phyloP scores from a whole-genome alignment of 345 rosid genomes.

The Sisymbrium irio region DNA sequence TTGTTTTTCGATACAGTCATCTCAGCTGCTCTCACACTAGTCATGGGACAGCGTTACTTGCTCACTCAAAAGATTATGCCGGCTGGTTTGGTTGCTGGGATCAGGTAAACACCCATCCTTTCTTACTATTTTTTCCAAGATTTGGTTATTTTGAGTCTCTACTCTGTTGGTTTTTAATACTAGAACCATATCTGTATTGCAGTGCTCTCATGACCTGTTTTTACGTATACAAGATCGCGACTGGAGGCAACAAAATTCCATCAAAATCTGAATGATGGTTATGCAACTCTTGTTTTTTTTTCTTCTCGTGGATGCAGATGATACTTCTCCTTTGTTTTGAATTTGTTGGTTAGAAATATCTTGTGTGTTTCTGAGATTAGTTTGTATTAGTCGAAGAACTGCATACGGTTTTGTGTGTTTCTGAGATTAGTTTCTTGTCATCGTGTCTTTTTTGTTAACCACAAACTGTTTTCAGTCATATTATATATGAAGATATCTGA shows the following conservation, averaged over 20 bases:
- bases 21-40: constrained; percentile 63
- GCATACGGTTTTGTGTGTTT: constrained; percentile 6
- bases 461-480: constrained; percentile 11
- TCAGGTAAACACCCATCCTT: constrained; percentile 47
- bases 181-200: constrained; percentile 37
- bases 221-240: constrained; percentile 74
- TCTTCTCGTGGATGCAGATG: not conserved
- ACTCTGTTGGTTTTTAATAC: not conserved
- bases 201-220: constrained; percentile 88
- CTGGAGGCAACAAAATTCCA: constrained; percentile 82
- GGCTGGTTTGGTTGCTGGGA: constrained; percentile 80
- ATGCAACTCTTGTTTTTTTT: not conserved
- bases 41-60: constrained; percentile 86
- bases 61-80: constrained; percentile 93
- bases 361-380: constrained; percentile 6
- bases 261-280: constrained; percentile 63
- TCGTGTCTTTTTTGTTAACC: constrained; percentile 7
- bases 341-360: constrained; percentile 20
- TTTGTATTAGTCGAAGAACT: not conserved
- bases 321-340: constrained; percentile 23
- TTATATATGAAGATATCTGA: constrained; percentile 5
- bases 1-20: constrained; percentile 41
- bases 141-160: not conserved
- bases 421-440: constrained; percentile 12
- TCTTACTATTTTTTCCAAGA: not conserved